Percentiles rank a stretch among this genome's conserved stretches.
phyloP scores from a whole-genome alignment of 371 early-diverging fungal genomes.

The Dichotomocladium elegans region DNA sequence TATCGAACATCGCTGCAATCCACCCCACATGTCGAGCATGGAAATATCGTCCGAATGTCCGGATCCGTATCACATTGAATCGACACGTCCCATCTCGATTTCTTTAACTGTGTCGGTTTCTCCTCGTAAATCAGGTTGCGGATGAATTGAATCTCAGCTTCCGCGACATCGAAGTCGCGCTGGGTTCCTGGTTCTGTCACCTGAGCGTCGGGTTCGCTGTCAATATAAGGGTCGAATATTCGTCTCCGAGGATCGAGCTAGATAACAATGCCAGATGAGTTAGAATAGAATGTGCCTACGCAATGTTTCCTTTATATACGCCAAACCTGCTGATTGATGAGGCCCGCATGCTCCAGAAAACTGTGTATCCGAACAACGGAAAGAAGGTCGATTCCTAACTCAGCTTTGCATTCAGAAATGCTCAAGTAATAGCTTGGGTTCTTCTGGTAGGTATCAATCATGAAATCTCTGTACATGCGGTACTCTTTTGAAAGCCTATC shows the following conservation, averaged over 20 bases:
- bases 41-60: conserved; percentile 23
- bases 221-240: conserved; percentile 37
- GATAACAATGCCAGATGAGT: background rate
- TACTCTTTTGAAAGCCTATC: conserved; percentile 84
- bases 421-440: conserved; percentile 92
- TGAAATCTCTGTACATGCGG: conserved; percentile 88
- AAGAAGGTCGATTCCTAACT: conserved; percentile 90
- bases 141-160: conserved; percentile 25
- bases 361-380: conserved; percentile 92
- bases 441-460: conserved; percentile 90
- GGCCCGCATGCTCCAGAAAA: conserved; percentile 95
- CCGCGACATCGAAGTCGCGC: conserved; percentile 16
- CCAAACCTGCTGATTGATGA: conserved; percentile 98
- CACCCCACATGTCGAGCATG: conserved; percentile 25
- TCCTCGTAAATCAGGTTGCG: conserved; percentile 26
- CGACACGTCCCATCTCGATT: conserved; percentile 20
- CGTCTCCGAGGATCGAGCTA: conserved; percentile 44
- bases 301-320: background rate
- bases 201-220: conserved; percentile 31
- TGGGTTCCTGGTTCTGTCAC: conserved; percentile 22
- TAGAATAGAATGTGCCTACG: background rate
- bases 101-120: background rate
- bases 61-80: conserved; percentile 27
- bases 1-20: conserved; percentile 40
- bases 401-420: conserved; percentile 89